phyloP scores from a whole-genome alignment of 2,329 filamentous ascomycete genomes.

The Sclerotiophoma versabilis region DNA sequence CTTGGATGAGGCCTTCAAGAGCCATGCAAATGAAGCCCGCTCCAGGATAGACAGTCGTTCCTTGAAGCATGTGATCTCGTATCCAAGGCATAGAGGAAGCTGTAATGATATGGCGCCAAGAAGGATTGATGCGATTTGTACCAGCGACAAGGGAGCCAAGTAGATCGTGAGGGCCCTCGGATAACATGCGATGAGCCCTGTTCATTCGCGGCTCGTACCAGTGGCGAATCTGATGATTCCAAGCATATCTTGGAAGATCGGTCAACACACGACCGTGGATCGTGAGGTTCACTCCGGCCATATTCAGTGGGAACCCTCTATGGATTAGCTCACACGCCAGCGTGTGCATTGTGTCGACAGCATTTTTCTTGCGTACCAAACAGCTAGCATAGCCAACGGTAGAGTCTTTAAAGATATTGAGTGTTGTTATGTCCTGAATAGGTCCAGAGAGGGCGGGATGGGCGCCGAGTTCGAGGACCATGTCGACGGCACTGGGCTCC shows the following conservation, averaged over 20 bases:
- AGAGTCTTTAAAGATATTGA: not conserved
- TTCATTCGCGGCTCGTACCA: conserved; percentile 37
- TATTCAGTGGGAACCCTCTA: conserved; percentile 15
- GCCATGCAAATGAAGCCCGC: conserved; percentile 12
- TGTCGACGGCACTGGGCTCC: not conserved
- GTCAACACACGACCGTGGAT: conserved; percentile 3
- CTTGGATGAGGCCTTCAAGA: conserved; percentile 11
- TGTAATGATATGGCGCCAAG: conserved; percentile 30
- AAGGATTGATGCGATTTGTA: conserved; percentile 18
- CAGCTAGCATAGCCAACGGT: conserved; percentile 26
- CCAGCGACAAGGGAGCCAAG: conserved; percentile 24
- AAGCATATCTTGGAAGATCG: conserved; percentile 44
- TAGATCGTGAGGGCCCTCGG: conserved; percentile 23
- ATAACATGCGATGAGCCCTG: conserved; percentile 22
- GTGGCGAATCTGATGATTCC: conserved; percentile 42
- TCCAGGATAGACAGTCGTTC: conserved; percentile 23
- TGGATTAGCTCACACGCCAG: not conserved
- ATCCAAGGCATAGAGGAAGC: conserved; percentile 23
- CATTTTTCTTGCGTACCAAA: conserved; percentile 24
- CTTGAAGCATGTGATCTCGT: conserved; percentile 16
- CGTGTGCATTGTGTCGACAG: conserved; percentile 13
- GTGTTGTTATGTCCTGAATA: conserved; percentile 16
- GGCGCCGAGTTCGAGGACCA: conserved; percentile 15
- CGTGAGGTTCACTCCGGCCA: conserved; percentile 20
- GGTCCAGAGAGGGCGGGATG: conserved; percentile 12